Evolutionary conservation across 306 rosid genomes (phyloP).

Genomic region (Quercus agrifolia): DNA sequence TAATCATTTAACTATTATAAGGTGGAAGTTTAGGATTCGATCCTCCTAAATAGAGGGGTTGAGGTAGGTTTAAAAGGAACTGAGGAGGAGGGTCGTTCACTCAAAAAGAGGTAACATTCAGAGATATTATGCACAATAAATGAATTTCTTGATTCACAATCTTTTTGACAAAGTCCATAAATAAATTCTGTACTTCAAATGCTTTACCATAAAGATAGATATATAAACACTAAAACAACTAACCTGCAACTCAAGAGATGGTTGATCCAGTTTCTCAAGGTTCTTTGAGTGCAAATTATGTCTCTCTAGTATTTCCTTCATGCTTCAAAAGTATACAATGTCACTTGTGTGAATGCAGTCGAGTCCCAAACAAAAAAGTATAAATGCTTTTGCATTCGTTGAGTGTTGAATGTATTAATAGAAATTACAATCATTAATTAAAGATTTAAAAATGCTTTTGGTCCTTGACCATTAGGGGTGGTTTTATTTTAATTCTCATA

Average conservation of each 20-base stretch:
- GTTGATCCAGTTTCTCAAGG: slow-evolving; percentile 61
- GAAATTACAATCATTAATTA: neutral
- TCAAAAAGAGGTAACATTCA: no score
- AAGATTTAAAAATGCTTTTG: no score
- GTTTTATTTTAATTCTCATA: no score
- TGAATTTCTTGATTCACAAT: no score
- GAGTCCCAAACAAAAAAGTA: neutral
- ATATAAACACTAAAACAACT: neutral
- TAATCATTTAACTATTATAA: neutral
- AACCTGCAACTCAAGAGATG: slow-evolving; percentile 93
- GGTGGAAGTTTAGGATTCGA: neutral
- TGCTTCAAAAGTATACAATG: slow-evolving; percentile 42
- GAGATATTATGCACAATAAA: no score
- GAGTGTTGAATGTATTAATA: neutral
- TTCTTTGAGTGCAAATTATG: slow-evolving; percentile 80
- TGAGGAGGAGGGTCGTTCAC: no score
- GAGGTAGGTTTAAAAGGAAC: no score
- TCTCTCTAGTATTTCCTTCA: slow-evolving; percentile 75
- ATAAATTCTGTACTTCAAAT: neutral
- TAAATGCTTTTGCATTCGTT: neutral
- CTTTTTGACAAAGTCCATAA: no score
- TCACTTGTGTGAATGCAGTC: neutral
- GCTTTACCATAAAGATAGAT: neutral
- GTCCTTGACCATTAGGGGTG: no score
- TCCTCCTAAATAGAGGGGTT: neutral